Percentiles rank a stretch among this genome's conserved stretches.
Conservation (phyloP, 345 rosid species). For the Eucalyptus lansdowneana region DNA sequence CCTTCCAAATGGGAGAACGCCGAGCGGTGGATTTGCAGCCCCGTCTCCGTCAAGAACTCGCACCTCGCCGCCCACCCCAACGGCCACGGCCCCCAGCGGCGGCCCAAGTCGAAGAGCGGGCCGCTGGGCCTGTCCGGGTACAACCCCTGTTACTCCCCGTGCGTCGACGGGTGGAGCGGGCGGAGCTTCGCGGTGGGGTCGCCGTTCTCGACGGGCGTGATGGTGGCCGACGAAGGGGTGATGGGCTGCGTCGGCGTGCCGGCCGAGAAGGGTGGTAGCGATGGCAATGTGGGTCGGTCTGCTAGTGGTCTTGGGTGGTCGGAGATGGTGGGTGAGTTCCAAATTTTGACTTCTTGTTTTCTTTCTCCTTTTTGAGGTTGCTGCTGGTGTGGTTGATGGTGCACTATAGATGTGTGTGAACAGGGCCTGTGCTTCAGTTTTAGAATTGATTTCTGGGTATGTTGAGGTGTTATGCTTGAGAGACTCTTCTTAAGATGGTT, state of each 20-base stretch:
- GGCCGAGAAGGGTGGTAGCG: not conserved
- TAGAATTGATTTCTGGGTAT: not conserved
- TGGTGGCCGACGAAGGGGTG: conserved; percentile 6
- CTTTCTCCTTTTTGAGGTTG: not conserved
- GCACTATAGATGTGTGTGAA: not conserved
- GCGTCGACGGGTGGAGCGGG: conserved; percentile 17
- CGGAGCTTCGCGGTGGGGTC: conserved; percentile 15
- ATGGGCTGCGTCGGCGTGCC: not conserved
- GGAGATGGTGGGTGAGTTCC: conserved; percentile 39
- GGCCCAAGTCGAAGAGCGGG: conserved; percentile 71
- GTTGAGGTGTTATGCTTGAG: not conserved
- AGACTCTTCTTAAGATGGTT: not conserved
- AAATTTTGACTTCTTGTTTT: conserved; percentile 8
- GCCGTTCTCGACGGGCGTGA: conserved; percentile 23
- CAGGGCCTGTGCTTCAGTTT: not conserved
- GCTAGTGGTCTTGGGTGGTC: conserved; percentile 31
- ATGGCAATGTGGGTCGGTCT: conserved; percentile 8
- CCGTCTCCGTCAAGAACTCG: conserved; percentile 21
- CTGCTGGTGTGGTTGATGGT: not conserved
- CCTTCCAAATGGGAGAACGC: conserved; percentile 99
- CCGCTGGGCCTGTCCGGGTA: conserved; percentile 11
- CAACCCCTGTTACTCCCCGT: not conserved
- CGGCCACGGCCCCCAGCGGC: conserved; percentile 29
- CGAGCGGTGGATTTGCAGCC: conserved; percentile 94
- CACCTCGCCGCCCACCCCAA: not conserved